Evolutionary conservation across 768 basidiomycete species (phyloP).

Genomic region (Suillus lakei): DNA sequence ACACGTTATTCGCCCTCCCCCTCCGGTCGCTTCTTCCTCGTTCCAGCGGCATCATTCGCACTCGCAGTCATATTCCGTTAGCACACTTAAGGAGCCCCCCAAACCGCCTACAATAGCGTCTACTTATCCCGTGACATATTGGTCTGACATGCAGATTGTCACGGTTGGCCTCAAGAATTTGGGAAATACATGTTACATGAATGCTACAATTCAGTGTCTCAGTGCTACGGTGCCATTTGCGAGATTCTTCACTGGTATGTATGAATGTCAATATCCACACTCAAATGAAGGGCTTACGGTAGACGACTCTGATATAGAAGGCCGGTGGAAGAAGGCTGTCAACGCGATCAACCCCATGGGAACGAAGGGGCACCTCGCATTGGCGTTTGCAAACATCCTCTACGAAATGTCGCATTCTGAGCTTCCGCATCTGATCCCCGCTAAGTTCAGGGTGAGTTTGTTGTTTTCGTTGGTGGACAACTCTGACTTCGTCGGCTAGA

Average conservation of each 20-base stretch:
- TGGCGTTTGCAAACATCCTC: constrained; percentile 82
- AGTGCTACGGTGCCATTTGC: constrained; percentile 94
- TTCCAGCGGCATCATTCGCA: constrained; percentile 77
- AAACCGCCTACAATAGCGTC: constrained; percentile 69
- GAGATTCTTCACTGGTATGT: constrained; percentile 85
- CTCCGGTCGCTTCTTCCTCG: constrained; percentile 69
- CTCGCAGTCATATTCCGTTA: constrained; percentile 39
- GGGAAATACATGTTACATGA: constrained; percentile 99
- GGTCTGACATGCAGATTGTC: constrained; percentile 80
- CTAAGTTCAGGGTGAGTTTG: constrained; percentile 77
- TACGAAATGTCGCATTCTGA: constrained; percentile 89
- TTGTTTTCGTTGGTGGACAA: constrained; percentile 23
- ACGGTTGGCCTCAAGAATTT: constrained; percentile 91
- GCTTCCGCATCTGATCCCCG: constrained; percentile 80
- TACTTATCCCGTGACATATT: constrained; percentile 85
- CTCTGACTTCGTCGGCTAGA: constrained; percentile 38
- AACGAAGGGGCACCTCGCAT: constrained; percentile 81
- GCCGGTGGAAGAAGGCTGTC: constrained; percentile 80
- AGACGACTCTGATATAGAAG: constrained; percentile 50
- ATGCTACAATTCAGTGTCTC: constrained; percentile 95
- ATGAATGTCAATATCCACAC: constrained; percentile 7
- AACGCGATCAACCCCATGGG: constrained; percentile 88
- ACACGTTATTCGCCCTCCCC: constrained; percentile 75
- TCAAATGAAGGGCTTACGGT: background rate
- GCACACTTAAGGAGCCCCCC: constrained; percentile 43